Percentiles rank a stretch among this genome's conserved stretches.
phyloP scores from a whole-genome alignment of 2,329 filamentous ascomycete genomes.

The Elsinoe batatas region DNA sequence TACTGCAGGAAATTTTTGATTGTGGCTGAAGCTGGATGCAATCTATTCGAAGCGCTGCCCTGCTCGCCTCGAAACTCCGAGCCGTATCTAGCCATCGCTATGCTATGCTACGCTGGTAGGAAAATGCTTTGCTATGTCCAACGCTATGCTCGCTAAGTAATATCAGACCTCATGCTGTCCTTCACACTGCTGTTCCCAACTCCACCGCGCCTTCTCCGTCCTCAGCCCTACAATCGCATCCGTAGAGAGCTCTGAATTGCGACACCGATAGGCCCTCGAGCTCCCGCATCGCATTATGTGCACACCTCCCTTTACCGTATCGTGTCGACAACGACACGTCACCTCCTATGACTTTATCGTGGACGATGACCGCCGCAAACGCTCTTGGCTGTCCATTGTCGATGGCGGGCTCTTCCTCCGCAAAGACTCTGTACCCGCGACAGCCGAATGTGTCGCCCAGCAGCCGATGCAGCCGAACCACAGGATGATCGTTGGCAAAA shows the following conservation, averaged over 20 bases:
- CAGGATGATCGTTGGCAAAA: slow-evolving; percentile 78
- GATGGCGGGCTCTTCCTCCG: slow-evolving; percentile 42
- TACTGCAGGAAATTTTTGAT: slow-evolving; percentile 6
- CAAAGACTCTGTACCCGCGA: slow-evolving; percentile 46
- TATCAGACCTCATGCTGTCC: neutral
- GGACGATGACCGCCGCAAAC: slow-evolving; percentile 65
- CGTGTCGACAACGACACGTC: slow-evolving; percentile 52
- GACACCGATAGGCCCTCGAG: slow-evolving; percentile 42
- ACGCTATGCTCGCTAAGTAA: neutral
- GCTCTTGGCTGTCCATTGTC: slow-evolving; percentile 40
- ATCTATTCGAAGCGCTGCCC: slow-evolving; percentile 5
- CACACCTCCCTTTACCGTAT: slow-evolving; percentile 62
- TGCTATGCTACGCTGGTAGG: neutral
- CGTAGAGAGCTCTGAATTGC: slow-evolving; percentile 51
- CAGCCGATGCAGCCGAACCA: slow-evolving; percentile 53
- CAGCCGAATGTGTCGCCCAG: slow-evolving; percentile 60
- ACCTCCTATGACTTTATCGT: slow-evolving; percentile 57
- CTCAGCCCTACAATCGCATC: slow-evolving; percentile 49
- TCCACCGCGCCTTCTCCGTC: neutral
- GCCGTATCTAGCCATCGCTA: neutral
- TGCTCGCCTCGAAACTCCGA: neutral
- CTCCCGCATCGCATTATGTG: slow-evolving; percentile 46
- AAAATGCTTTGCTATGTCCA: neutral
- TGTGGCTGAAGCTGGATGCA: slow-evolving; percentile 2
- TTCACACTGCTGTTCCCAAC: neutral